phyloP scores from a whole-genome alignment of 163 green algal genomes.

The Trebouxiophyceae sp. region DNA sequence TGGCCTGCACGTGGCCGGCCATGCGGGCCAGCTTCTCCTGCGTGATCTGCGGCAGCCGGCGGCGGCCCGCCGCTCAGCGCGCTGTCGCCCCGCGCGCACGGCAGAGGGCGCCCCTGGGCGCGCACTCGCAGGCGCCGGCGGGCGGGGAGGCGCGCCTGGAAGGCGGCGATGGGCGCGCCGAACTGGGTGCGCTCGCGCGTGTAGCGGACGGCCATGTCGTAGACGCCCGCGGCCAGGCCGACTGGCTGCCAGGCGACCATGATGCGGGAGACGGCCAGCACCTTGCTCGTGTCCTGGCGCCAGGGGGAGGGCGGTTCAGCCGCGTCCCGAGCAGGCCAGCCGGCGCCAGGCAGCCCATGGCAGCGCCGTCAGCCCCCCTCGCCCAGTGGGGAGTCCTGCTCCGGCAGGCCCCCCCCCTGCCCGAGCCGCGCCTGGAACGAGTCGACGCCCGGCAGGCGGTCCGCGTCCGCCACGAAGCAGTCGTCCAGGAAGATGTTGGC shows the following conservation, averaged over 20 bases:
- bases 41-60: constrained; percentile 52
- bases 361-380: too few relatives aligned
- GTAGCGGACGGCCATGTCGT: constrained; percentile 62
- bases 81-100: too few relatives aligned
- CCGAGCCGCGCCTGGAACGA: constrained; percentile 51
- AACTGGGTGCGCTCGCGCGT: constrained; percentile 82
- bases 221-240: constrained; percentile 53
- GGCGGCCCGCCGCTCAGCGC: too few relatives aligned
- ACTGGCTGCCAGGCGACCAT: constrained; percentile 96
- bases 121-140: not conserved
- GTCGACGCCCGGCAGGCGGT: constrained; percentile 71
- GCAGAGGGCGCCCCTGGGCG: too few relatives aligned
- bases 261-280: constrained; percentile 78
- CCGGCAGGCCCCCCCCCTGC: too few relatives aligned
- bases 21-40: constrained; percentile 92
- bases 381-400: too few relatives aligned
- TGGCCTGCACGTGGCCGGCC: constrained; percentile 68
- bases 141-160: constrained; percentile 41
- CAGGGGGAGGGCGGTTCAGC: too few relatives aligned
- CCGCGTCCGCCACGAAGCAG: constrained; percentile 79
- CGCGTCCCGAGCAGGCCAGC: not conserved
- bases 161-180: constrained; percentile 64
- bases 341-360: not conserved
- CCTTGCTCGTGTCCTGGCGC: constrained; percentile 48
- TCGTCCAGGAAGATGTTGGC: constrained; percentile 77